Evolutionary conservation across 2,329 filamentous ascomycete species (phyloP).

Genomic region (Alternaria arborescens): DNA sequence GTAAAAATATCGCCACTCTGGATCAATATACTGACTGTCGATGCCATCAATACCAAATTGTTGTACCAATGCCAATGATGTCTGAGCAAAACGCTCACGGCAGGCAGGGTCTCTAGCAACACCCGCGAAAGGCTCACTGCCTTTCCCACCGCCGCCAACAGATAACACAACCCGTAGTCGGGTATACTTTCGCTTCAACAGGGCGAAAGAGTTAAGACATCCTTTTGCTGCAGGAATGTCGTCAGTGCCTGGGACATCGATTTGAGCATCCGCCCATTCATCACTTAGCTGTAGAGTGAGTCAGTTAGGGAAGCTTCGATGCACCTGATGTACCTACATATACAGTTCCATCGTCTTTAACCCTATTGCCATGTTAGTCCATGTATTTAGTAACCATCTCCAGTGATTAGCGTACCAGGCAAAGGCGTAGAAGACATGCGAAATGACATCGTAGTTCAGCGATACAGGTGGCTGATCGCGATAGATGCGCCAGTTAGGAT

Average conservation of each 20-base stretch:
- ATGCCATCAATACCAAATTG: conserved; percentile 77
- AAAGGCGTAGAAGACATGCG: conserved; percentile 85
- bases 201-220: conserved; percentile 76
- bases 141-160: conserved; percentile 75
- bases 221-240: conserved; percentile 47
- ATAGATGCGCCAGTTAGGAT: conserved; percentile 81
- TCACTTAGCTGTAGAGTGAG: conserved; percentile 70
- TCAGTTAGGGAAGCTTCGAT: conserved; percentile 29
- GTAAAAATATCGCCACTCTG: background rate
- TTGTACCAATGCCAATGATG: conserved; percentile 72
- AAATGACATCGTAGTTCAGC: conserved; percentile 78
- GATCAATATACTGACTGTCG: conserved; percentile 65
- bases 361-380: conserved; percentile 54
- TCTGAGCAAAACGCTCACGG: conserved; percentile 74
- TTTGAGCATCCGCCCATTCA: conserved; percentile 77
- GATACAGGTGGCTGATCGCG: conserved; percentile 75
- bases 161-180: conserved; percentile 80
- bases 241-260: conserved; percentile 71
- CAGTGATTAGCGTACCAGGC: conserved; percentile 60
- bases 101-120: conserved; percentile 69
- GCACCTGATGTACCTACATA: conserved; percentile 67
- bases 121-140: conserved; percentile 71
- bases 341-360: conserved; percentile 75
- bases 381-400: conserved; percentile 14
- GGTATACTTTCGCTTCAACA: conserved; percentile 74